Percentiles rank a stretch among this genome's conserved stretches.
Evolutionary conservation across 1,139 yeast genomes (phyloP).

Genomic region (Martiniozyma asiatica): DNA sequence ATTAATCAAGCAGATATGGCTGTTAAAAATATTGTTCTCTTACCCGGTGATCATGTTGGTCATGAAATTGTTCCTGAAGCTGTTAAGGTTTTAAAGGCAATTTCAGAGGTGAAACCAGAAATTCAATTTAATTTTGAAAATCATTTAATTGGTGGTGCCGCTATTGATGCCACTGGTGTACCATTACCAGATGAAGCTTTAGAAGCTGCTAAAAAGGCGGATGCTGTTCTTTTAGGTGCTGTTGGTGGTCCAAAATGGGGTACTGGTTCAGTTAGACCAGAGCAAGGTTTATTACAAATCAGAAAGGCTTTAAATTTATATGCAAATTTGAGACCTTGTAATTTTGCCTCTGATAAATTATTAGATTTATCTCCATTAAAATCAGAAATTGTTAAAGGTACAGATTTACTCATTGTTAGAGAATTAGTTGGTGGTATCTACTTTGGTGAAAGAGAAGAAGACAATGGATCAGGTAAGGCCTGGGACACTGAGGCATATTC

Average conservation of each 20-base stretch:
- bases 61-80: conserved; percentile 85
- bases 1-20: no score
- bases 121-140: conserved; percentile 64
- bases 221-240: conserved; percentile 91
- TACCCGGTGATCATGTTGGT: conserved; percentile 97
- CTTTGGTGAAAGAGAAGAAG: conserved; percentile 92
- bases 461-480: conserved; percentile 74
- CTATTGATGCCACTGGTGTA: conserved; percentile 89
- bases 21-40: conserved; percentile 61
- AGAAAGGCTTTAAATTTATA: conserved; percentile 88
- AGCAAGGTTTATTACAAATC: conserved; percentile 87
- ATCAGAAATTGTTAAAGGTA: conserved; percentile 74
- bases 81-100: conserved; percentile 74
- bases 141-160: conserved; percentile 95
- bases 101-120: conserved; percentile 50
- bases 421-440: conserved; percentile 97
- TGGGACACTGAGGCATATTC: conserved; percentile 90
- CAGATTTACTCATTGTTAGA: conserved; percentile 84
- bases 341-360: conserved; percentile 78
- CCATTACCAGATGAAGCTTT: conserved; percentile 87
- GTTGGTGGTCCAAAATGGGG: conserved; percentile 99
- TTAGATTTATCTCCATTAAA: conserved; percentile 81
- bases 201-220: conserved; percentile 75
- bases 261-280: conserved; percentile 89
- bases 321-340: conserved; percentile 95